phyloP scores from a whole-genome alignment of 106 monocot species.

The Ottelia alismoides region DNA sequence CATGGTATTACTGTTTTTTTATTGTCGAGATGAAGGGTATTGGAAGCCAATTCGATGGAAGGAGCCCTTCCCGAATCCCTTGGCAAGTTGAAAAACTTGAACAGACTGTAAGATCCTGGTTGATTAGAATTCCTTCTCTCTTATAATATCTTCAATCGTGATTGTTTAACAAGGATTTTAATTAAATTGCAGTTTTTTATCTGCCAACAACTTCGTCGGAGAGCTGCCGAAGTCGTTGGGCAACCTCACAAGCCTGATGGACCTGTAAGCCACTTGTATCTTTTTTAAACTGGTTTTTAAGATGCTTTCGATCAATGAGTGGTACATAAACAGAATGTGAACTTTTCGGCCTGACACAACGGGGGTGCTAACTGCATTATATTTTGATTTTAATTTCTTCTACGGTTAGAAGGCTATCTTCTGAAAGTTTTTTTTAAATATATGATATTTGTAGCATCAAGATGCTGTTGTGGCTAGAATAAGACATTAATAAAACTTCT shows the following conservation, averaged over 20 bases:
- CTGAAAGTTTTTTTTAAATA: not conserved
- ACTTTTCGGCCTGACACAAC: too few species aligned
- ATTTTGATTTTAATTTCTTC: not conserved
- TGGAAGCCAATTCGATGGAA: constrained; percentile 13
- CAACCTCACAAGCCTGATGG: constrained; percentile 20
- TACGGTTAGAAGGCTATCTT: not conserved
- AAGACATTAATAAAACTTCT: too few species aligned
- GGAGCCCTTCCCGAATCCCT: constrained; percentile 12
- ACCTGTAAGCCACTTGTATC: constrained; percentile 11
- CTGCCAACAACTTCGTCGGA: constrained; percentile 17
- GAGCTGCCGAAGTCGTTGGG: constrained; percentile 22
- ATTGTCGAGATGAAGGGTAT: constrained; percentile 6
- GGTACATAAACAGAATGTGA: too few species aligned
- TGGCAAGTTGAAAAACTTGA: constrained; percentile 6
- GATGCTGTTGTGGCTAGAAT: too few species aligned
- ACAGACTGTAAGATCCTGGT: constrained; percentile 14
- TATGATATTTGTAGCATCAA: not conserved
- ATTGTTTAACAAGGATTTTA: not conserved
- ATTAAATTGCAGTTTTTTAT: constrained; percentile 4
- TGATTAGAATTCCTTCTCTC: too few species aligned
- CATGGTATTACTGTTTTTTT: not conserved
- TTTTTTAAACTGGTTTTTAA: too few species aligned
- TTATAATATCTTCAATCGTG: too few species aligned
- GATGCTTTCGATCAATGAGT: too few species aligned
- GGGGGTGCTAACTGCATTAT: too few species aligned